phyloP scores from a whole-genome alignment of 345 rosid species.

The Syzygium aromaticum region DNA sequence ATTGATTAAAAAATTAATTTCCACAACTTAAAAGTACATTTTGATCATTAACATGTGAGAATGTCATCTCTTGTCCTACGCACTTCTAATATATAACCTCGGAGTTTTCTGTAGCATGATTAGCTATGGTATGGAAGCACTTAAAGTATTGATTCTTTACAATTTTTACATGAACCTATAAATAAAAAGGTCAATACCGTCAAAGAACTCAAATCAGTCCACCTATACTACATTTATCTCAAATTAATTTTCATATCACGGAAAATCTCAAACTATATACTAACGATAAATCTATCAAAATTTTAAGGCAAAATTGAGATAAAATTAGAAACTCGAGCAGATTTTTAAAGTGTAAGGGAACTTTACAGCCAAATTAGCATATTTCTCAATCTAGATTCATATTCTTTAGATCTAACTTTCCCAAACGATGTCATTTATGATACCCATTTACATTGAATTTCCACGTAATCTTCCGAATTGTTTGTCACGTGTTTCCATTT shows the following conservation, averaged over 20 bases:
- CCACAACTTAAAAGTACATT: not conserved
- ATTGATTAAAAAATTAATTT: not conserved
- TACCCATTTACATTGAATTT: not conserved
- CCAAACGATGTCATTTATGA: not conserved
- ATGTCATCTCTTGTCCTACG: not conserved
- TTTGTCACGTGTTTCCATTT: not conserved
- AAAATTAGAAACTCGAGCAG: not conserved
- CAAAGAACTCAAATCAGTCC: not conserved
- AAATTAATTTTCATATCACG: rapidly evolving
- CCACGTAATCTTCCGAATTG: not conserved
- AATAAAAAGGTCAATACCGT: not conserved
- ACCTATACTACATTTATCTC: not conserved
- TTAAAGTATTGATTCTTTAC: not conserved
- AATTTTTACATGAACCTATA: not conserved
- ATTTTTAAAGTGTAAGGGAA: not conserved
- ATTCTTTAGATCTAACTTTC: not conserved
- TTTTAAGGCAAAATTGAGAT: not conserved
- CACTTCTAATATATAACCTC: not conserved
- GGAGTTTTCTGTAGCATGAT: not conserved
- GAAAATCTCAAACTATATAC: not conserved
- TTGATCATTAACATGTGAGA: not conserved
- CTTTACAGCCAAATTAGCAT: not conserved
- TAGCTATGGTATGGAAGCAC: not conserved
- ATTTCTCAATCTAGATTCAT: not conserved
- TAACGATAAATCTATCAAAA: not conserved